Conservation (phyloP, 2,329 filamentous ascomycete genomes). For the Hortaea sp. region DNA sequence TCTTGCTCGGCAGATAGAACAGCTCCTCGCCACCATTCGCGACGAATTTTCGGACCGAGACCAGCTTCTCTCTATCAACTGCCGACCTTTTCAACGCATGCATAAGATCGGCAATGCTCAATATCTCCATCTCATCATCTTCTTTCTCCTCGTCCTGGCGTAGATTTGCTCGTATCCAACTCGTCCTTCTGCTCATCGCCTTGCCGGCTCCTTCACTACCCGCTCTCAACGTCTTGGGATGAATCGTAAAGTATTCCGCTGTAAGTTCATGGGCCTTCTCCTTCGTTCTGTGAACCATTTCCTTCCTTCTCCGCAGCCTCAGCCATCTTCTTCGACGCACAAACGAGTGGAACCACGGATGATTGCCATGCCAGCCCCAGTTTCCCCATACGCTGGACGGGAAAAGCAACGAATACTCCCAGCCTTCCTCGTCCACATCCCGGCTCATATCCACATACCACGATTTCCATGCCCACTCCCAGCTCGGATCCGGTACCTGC, state of each 20-base stretch:
- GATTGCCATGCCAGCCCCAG: conserved; percentile 67
- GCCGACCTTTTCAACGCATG: conserved; percentile 55
- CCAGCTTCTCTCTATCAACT: conserved; percentile 86
- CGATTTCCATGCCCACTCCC: conserved; percentile 74
- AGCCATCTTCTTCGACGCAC: conserved; percentile 87
- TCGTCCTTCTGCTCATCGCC: not conserved
- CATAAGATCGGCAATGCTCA: conserved; percentile 60
- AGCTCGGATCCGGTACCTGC: conserved; percentile 86
- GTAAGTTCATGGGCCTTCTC: conserved; percentile 57
- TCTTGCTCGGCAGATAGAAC: conserved; percentile 59
- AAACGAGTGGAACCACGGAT: conserved; percentile 88
- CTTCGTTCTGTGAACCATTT: conserved; percentile 28
- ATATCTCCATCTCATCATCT: conserved; percentile 43
- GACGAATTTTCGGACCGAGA: conserved; percentile 74
- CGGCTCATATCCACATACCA: conserved; percentile 72
- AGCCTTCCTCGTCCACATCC: conserved; percentile 79
- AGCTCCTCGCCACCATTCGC: conserved; percentile 66
- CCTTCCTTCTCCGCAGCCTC: conserved; percentile 62
- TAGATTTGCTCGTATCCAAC: conserved; percentile 6
- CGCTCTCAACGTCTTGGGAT: conserved; percentile 24
- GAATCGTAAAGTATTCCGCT: conserved; percentile 70
- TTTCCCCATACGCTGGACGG: conserved; percentile 27
- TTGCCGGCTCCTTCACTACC: not conserved
- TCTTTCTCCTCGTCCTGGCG: conserved; percentile 33
- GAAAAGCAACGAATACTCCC: conserved; percentile 94